A percentile compares a stretch with the other conserved stretches of the same genome.
Evolutionary conservation across 2,329 filamentous ascomycete genomes (phyloP).

Genomic region (Blastomyces parvus): DNA sequence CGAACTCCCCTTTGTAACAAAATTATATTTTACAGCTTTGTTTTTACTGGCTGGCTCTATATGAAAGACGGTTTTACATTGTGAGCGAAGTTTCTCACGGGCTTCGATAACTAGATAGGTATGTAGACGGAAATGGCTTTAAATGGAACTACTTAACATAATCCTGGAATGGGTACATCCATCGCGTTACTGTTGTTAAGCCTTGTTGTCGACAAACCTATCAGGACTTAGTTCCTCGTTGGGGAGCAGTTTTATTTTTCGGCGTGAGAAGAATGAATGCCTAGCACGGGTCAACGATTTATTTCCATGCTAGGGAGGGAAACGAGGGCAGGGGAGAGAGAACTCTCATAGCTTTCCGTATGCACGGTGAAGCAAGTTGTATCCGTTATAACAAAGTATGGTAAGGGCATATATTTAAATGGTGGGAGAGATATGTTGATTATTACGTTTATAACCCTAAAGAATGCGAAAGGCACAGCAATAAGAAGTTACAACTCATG

Average conservation of each 20-base stretch:
- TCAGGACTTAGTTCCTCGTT: not conserved
- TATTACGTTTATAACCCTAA: not conserved
- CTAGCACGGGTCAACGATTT: not conserved
- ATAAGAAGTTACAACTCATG: not conserved
- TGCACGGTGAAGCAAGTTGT: not conserved
- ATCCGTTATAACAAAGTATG: not conserved
- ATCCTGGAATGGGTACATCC: too few species aligned
- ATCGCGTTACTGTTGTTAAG: not conserved
- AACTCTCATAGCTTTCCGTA: not conserved
- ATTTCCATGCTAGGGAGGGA: not conserved
- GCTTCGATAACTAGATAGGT: too few species aligned
- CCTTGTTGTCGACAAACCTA: not conserved
- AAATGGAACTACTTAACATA: too few species aligned
- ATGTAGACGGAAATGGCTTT: too few species aligned
- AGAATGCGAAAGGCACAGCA: not conserved
- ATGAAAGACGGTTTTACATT: too few species aligned
- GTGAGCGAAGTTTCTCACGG: too few species aligned
- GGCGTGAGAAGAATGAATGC: not conserved
- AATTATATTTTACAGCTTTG: too few species aligned
- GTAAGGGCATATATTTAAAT: not conserved
- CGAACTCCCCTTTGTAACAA: not conserved
- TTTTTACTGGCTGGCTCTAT: too few species aligned
- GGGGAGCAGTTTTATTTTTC: too few species aligned
- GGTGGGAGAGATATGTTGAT: not conserved
- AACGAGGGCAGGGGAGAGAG: too few species aligned